phyloP scores from a whole-genome alignment of 2,329 filamentous ascomycete genomes.

The Ceratocystis cubensis region DNA sequence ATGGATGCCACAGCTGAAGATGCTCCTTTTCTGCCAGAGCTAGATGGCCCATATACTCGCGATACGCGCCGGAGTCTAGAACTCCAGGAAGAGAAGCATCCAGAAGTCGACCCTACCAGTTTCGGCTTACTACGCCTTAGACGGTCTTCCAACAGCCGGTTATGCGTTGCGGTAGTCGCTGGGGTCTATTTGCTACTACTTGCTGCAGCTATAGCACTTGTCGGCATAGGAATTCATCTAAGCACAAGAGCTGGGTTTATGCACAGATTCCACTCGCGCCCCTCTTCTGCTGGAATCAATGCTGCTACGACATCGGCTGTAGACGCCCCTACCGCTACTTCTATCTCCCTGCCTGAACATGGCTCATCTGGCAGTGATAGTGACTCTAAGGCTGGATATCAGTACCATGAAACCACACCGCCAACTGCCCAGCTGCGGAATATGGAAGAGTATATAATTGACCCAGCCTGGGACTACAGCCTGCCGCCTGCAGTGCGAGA shows the following conservation, averaged over 20 bases:
- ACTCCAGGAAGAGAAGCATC: not conserved
- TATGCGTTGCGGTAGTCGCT: not conserved
- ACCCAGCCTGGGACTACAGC: slow-evolving; percentile 42
- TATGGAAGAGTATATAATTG: slow-evolving; percentile 43
- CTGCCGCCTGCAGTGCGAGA: slow-evolving; percentile 40
- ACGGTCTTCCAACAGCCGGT: not conserved
- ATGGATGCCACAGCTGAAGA: not conserved
- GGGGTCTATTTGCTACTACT: not conserved
- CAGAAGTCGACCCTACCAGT: not conserved
- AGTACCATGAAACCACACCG: not conserved
- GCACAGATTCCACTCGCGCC: not conserved
- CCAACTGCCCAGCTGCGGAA: slow-evolving; percentile 26
- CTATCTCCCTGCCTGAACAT: not conserved
- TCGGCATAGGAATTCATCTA: not conserved
- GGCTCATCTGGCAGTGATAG: not conserved
- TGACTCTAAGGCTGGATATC: not conserved
- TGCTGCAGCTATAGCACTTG: not conserved
- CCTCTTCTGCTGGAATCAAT: not conserved
- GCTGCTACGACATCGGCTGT: not conserved
- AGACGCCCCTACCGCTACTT: not conserved
- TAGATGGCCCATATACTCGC: not conserved
- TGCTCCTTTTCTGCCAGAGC: not conserved
- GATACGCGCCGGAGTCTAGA: not conserved
- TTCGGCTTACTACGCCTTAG: not conserved
- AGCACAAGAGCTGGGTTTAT: not conserved